Evolutionary conservation across 2,329 filamentous ascomycete genomes (phyloP), one percentile per base, ranked within the genome.

Genomic region (Mycocentrospora acerina): DNA sequence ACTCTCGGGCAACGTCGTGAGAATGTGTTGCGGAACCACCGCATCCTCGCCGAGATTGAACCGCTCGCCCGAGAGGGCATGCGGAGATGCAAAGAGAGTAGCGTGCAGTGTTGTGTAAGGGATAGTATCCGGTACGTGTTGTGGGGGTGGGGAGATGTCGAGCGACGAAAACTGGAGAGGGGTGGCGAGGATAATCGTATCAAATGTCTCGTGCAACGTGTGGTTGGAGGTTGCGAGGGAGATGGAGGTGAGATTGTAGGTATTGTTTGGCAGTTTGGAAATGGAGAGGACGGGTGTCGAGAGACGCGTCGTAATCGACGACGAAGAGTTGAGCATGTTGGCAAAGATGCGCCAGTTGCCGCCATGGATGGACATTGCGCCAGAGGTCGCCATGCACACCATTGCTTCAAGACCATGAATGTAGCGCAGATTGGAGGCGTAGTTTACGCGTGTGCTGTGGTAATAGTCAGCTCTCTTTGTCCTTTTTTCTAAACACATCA

Each of bases 291-390:
- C 85, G 0, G 79, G 75, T 0, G 85, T 86, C 55, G 90, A 86
- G 16, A 87, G 71, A 26, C 73, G 70, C 4, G 90, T 50, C 0
- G 42, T 72, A 13, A 51, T 67, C 0, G 86, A 82, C 3, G 76
- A 70, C 1, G 88, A 85, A 1, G 73, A 70, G 25, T 79, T 74
- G 1, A 91, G 71, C 86, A 96, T 94, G 29, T 76, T 71, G n/a
- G 84, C 78, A 60, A 98, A 98, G 37, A 98, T 95, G 55, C 81
- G 83, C 90, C 90, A 97, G 66, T 97, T 98, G 2, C 93, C 93
- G 6, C 90, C 90, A 11, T 79, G 68, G 1, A 97, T 79, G 13
- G 85, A 75, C 62, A 90, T 81, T 1, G 90, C 88, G 6, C 89
- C 90, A 35, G 91, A 85, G 0, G 90, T 86, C 2, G 90, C 87